Evolutionary conservation across 768 basidiomycete genomes (phyloP).

Genomic region (Lyophyllum shimeji): DNA sequence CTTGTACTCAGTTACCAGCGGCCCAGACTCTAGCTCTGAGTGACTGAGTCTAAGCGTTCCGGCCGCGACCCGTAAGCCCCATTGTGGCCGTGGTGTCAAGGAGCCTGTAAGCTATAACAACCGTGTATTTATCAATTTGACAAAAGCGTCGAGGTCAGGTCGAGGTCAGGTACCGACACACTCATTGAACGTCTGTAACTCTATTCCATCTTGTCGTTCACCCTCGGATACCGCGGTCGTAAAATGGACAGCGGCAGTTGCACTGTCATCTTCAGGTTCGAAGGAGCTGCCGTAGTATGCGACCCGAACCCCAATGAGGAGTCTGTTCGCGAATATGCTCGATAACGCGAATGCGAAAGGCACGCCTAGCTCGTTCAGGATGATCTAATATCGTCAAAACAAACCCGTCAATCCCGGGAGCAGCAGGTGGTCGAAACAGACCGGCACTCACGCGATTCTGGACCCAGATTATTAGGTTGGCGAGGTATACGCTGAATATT

Average conservation of each 20-base stretch:
- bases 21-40: too few relatives aligned
- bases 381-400: conserved; percentile 12
- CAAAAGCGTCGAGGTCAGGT: too few relatives aligned
- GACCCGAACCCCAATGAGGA: conserved; percentile 26
- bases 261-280: not conserved
- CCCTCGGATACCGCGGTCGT: not conserved
- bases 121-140: too few relatives aligned
- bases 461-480: conserved; percentile 27
- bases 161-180: not conserved
- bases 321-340: conserved; percentile 29
- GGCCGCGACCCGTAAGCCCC: too few relatives aligned
- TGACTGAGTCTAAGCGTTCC: not conserved
- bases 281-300: conserved; percentile 1
- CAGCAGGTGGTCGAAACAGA: not conserved
- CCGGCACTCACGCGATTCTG: conserved; percentile 17
- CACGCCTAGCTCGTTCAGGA: conserved; percentile 28
- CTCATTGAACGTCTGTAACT: conserved; percentile 2
- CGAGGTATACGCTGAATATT: conserved; percentile 26
- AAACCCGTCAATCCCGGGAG: not conserved
- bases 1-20: not conserved
- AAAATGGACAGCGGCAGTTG: not conserved
- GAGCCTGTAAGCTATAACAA: too few relatives aligned
- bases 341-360: conserved; percentile 27
- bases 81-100: too few relatives aligned
- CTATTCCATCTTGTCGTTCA: not conserved